Base-by-base conservation (phyloP, 352 stramenopile species). In the Phytophthora idaei region DNA sequence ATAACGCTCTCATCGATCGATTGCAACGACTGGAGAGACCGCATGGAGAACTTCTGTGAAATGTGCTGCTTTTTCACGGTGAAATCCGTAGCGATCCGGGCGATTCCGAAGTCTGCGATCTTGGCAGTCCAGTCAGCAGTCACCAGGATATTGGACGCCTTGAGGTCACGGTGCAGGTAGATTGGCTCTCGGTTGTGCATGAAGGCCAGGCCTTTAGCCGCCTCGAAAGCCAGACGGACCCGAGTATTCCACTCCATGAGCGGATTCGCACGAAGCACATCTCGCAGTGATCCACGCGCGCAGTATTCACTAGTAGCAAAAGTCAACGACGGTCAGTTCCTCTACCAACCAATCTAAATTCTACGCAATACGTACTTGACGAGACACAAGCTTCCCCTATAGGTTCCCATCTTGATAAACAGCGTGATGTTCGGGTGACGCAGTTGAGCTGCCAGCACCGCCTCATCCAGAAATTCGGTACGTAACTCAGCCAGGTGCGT, bases 151-250 rank as follows among this genome's bases (percentile, higher is more conserved):
- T 92, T 92, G 29, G 81, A 89, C 29, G 81, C 79, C 57, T 92
- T 92, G 46, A 92, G 68, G 58, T 92, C 83, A 45, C 83, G 83
- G 46, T 92, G 83, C 45, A 92, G 64, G 44, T 92, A 92, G 44
- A 90, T 90, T 27, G 81, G 83, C 46, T 90, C 74, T 34, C 81
- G 76, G 45, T 90, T 90, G 66, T 92, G 83, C 83, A 92, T 90
- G 63, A 89, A 92, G 4, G 83, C 81, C n/a, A 92, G 71, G 8
- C 83, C 81, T 73, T 89, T 92, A 14, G 83, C 79, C 4, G 81
- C 76, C 45, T 90, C 79, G 28, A 92, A 90, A 8, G 83, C 83
- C 7, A 92, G 58, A 9, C 81, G 81, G 27, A 89, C 81, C 62
- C 87, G 89, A 14, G 81, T 88, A 36, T 75, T 73, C 83, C 83